Base-by-base conservation (phyloP, 176 grass and related monocot species). In the Microstegium vimineum region DNA sequence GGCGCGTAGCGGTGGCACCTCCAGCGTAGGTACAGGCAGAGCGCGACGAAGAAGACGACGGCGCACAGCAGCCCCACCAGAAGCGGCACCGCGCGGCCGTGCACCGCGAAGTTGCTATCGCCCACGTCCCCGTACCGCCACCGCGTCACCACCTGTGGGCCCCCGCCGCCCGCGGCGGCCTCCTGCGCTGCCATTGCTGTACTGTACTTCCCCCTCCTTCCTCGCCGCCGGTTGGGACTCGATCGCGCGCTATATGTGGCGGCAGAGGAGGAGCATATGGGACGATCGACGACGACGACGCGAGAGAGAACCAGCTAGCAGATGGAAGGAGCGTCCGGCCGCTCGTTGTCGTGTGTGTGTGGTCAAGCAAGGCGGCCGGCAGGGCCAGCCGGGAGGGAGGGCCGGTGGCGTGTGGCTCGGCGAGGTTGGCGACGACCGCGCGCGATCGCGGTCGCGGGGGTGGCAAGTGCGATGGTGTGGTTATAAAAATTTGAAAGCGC, bases 61-160 rank as follows among this genome's bases (percentile, higher is more conserved):
- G 65, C 38, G 32, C 42, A 27, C 47, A 88, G 74, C 66, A 82
- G 79, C 5, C 79, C 86, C 2, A 81, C 68, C 6, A 91, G 73
- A 23, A 91, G 78, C 26, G 79, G 86, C 38, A 82, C 46, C 59
- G 36, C 60, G 66, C 36, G 73, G 11, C 82, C 90, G 47, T 78
- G 90, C 86, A 91, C 37, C 47, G 36, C 74, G 78, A 91, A 91
- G 86, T 91, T 91, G 82, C 61, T 91, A 66, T 91, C 90, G 49
- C 22, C 49, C 20, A 91, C 81, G 74, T 91, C 90, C 32, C 69
- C 86, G 73, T 88, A 91, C 60, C 86, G 73, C 73, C 80, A 81
- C 85, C 62, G 73, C 81, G 40, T 49, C 72, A 46, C 86, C 78
- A 77, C 42, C 73, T 34, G 66, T 66, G 64, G 88, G 27, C 5